Evolutionary conservation across 148 eudicot species (phyloP).

Genomic region (Rhododendron griersonianum): DNA sequence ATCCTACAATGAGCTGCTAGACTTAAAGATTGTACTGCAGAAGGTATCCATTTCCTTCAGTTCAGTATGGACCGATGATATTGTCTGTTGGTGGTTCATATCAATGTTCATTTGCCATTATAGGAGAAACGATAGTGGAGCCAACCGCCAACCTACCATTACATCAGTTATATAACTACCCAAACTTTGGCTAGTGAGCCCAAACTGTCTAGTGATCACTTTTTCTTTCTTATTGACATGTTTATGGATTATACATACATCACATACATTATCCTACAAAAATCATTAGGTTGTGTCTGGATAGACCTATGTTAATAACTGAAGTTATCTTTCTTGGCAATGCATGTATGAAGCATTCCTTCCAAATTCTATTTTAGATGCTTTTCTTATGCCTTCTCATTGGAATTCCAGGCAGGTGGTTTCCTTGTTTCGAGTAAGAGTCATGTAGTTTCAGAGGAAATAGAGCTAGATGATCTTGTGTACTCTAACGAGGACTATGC

Average conservation of each 20-base stretch:
- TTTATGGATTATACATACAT: neutral
- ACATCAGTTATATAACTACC: no score
- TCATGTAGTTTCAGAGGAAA: slow-evolving; percentile 57
- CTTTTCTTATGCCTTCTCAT: slow-evolving; percentile 4
- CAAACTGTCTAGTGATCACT: neutral
- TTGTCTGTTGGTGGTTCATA: slow-evolving; percentile 4
- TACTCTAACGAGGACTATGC: slow-evolving; percentile 53
- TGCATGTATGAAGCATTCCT: slow-evolving; percentile 1
- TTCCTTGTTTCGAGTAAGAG: slow-evolving; percentile 73
- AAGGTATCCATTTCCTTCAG: slow-evolving; percentile 46
- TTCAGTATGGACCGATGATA: neutral
- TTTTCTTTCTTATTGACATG: neutral
- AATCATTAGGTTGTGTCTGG: neutral
- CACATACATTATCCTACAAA: neutral
- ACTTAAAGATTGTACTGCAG: slow-evolving; percentile 92
- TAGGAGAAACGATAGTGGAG: no score
- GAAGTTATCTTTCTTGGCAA: neutral
- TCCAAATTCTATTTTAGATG: slow-evolving; percentile 4
- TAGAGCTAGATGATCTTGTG: slow-evolving; percentile 72
- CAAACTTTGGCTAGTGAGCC: neutral
- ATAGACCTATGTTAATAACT: neutral
- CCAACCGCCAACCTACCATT: no score
- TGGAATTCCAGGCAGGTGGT: slow-evolving; percentile 66
- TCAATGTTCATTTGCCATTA: neutral
- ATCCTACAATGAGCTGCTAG: slow-evolving; percentile 82